Conservation (phyloP, 1,139 yeast genomes). For the Lodderomyces oxycetoniae region DNA sequence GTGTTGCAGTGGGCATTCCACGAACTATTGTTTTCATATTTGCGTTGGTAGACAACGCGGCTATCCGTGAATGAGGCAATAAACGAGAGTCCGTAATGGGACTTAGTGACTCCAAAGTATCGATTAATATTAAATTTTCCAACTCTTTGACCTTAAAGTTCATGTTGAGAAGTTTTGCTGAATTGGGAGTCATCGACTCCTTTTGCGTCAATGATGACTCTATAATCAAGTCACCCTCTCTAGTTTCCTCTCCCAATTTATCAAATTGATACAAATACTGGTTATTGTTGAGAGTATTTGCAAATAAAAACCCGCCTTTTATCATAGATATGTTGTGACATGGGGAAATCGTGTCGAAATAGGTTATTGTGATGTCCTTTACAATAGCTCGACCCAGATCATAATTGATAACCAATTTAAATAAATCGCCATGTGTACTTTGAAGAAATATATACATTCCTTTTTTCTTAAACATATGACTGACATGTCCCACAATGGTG, state of each 20-base stretch:
- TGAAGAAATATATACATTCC: slow-evolving; percentile 69
- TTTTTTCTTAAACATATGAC: slow-evolving; percentile 57
- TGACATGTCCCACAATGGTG: slow-evolving; percentile 50
- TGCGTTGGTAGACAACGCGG: slow-evolving; percentile 32
- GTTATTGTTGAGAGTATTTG: slow-evolving; percentile 59
- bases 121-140: slow-evolving; percentile 58
- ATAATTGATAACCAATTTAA: slow-evolving; percentile 53
- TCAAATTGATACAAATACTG: slow-evolving; percentile 73
- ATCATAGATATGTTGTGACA: slow-evolving; percentile 55
- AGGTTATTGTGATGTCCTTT: slow-evolving; percentile 31
- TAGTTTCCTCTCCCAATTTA: slow-evolving; percentile 49
- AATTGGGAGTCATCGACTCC: not conserved
- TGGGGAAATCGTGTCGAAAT: slow-evolving; percentile 72
- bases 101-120: slow-evolving; percentile 47
- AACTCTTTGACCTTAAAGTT: slow-evolving; percentile 28
- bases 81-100: slow-evolving; percentile 56
- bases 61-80: slow-evolving; percentile 26
- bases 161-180: not conserved
- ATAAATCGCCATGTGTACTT: slow-evolving; percentile 69
- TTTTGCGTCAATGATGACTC: slow-evolving; percentile 15
- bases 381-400: slow-evolving; percentile 39
- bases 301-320: slow-evolving; percentile 72
- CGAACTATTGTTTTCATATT: slow-evolving; percentile 50
- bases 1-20: slow-evolving; percentile 55
- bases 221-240: slow-evolving; percentile 28